Percentiles rank a stretch among this genome's conserved stretches.
phyloP scores from a whole-genome alignment of 2,329 filamentous ascomycete species.

The Volutella citrinella region DNA sequence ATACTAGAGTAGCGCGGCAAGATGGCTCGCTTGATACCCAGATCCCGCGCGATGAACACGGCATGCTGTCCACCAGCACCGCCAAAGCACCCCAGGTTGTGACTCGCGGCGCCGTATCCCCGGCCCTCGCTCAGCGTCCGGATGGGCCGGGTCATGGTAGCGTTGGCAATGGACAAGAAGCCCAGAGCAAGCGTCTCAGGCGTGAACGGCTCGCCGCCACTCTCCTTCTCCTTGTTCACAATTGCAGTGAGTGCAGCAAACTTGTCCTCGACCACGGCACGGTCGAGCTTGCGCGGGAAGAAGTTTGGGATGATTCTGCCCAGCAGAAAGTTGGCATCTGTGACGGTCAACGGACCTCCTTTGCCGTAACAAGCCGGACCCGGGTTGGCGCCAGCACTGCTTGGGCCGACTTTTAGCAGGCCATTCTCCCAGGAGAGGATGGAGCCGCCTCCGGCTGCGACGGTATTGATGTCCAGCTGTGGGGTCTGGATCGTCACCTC shows the following conservation, averaged over 20 bases:
- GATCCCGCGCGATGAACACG: constrained; percentile 38
- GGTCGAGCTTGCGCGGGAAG: constrained; percentile 53
- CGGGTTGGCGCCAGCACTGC: constrained; percentile 69
- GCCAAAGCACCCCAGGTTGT: constrained; percentile 28
- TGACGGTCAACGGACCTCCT: constrained; percentile 67
- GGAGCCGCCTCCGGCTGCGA: constrained; percentile 50
- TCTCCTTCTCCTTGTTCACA: constrained; percentile 23
- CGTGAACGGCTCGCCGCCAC: constrained; percentile 12
- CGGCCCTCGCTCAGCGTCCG: constrained; percentile 27
- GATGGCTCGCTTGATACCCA: constrained; percentile 41
- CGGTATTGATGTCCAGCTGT: constrained; percentile 73
- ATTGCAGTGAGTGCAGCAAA: constrained; percentile 38
- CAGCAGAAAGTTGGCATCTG: constrained; percentile 68
- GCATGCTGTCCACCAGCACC: constrained; percentile 43
- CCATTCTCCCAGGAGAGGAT: constrained; percentile 67
- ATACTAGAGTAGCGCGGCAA: constrained; percentile 45
- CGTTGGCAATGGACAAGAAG: constrained; percentile 71
- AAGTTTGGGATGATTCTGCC: constrained; percentile 57
- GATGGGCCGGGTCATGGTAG: constrained; percentile 73
- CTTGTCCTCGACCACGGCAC: constrained; percentile 34
- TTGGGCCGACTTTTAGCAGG: constrained; percentile 68
- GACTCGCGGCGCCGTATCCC: constrained; percentile 22
- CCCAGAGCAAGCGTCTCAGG: constrained; percentile 54
- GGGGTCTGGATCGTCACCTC: constrained; percentile 70
- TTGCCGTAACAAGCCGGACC: constrained; percentile 72